These are phyloP conservation scores for Xylariaceae sp. DNA, from an alignment of 2,329 filamentous ascomycete species.

Conservation along the genomic window DNA sequence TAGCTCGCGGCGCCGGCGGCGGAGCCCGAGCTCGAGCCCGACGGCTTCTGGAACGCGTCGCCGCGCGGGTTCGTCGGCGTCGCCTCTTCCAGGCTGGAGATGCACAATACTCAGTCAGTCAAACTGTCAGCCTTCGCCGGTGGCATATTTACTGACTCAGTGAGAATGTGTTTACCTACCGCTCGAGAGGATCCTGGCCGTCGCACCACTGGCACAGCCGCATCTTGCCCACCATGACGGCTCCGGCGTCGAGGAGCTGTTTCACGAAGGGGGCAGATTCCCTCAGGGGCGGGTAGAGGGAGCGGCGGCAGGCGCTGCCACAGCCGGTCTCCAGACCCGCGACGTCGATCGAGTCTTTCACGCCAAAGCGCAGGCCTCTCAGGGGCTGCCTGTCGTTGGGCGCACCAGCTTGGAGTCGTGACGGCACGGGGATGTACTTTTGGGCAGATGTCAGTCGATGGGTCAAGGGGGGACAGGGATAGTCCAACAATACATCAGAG, in stretches of 20 bases:
- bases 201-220: conserved; percentile 12
- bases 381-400: conserved; percentile 3
- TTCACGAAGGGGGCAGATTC: conserved; percentile 6
- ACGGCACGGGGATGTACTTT: conserved; percentile 12
- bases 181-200: conserved; percentile 12
- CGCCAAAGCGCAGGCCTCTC: conserved; percentile 10
- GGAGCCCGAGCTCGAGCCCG: conserved; percentile 11
- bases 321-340: conserved; percentile 11
- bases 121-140: too few species aligned
- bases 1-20: conserved; percentile 10
- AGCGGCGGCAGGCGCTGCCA: conserved; percentile 10
- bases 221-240: conserved; percentile 17
- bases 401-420: conserved; percentile 4
- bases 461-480: not conserved
- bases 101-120: not conserved
- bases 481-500: conserved; percentile 2
- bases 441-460: not conserved
- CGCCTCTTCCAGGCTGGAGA: conserved; percentile 8
- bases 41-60: conserved; percentile 12
- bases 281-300: conserved; percentile 5
- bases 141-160: not conserved
- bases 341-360: conserved; percentile 14
- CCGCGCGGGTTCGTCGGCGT: conserved; percentile 14
- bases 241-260: conserved; percentile 10
- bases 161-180: conserved; percentile 1